These are phyloP conservation scores for Didymosphaeria variabile DNA, from an alignment of 2,329 filamentous ascomycete genomes.

Conservation along the genomic window DNA sequence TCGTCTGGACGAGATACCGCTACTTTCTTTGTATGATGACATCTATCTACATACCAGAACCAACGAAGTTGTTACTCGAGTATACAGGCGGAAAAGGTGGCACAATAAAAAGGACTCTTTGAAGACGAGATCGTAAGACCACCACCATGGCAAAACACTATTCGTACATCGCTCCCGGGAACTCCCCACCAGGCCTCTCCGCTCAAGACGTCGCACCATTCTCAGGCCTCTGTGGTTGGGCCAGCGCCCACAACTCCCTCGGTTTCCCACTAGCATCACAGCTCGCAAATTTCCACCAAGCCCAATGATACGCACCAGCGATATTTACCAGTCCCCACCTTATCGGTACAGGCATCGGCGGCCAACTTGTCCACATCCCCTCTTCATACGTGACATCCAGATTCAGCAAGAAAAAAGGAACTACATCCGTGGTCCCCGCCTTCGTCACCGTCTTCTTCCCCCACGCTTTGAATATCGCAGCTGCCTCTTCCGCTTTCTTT, in stretches of 20 bases:
- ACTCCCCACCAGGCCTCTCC: not conserved
- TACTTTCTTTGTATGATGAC: no score
- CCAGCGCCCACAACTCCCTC: conserved; percentile 61
- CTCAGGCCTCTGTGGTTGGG: conserved; percentile 12
- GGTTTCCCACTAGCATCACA: conserved; percentile 65
- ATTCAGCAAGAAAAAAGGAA: conserved; percentile 72
- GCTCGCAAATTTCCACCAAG: conserved; percentile 72
- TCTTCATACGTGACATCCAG: conserved; percentile 68
- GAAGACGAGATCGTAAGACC: no score
- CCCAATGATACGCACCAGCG: conserved; percentile 64
- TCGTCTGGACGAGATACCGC: no score
- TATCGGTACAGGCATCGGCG: conserved; percentile 69
- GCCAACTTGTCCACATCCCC: conserved; percentile 69
- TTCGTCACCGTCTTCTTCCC: conserved; percentile 71
- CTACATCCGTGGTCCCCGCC: conserved; percentile 66
- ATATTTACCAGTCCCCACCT: conserved; percentile 69
- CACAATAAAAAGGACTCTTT: no score
- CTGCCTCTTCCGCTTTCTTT: conserved; percentile 58
- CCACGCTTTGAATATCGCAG: conserved; percentile 66
- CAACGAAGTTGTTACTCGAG: no score
- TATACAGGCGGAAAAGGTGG: no score
- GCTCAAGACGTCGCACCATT: not conserved
- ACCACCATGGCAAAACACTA: no score
- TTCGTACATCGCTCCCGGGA: no score
- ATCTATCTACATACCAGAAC: no score